Conservation (phyloP, 306 rosid species). For the Prunus salicina region DNA sequence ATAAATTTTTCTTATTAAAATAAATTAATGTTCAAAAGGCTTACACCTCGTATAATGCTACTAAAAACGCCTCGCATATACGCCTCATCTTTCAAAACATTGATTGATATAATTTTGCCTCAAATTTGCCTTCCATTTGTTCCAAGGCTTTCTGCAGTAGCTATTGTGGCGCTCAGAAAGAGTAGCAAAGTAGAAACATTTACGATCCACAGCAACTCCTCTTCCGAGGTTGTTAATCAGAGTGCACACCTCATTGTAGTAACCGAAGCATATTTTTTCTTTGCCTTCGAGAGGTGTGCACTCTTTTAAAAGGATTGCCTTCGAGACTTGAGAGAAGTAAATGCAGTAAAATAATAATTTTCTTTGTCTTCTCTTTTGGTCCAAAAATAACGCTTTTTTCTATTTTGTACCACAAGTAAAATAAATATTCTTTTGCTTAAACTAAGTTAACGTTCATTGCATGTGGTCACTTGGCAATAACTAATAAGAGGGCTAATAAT, state of each 20-base stretch:
- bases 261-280: background rate
- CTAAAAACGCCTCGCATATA: no score
- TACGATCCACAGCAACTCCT: background rate
- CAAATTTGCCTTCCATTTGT: slow-evolving; percentile 4
- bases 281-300: no score
- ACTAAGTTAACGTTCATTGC: slow-evolving; percentile 22
- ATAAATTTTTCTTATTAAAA: no score
- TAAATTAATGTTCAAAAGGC: no score
- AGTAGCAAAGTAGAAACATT: background rate
- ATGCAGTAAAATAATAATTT: background rate
- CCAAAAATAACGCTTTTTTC: background rate
- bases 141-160: background rate
- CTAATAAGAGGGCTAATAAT: background rate
- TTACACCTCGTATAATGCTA: no score
- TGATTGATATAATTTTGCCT: no score
- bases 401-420: background rate
- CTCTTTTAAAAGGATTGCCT: no score
- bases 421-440: background rate
- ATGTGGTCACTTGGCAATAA: slow-evolving; percentile 38
- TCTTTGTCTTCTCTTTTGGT: background rate
- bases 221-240: slow-evolving; percentile 11
- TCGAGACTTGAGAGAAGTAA: background rate
- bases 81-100: no score
- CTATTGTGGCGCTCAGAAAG: background rate
- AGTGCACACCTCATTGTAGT: slow-evolving; percentile 5